Percentiles rank a stretch among this genome's conserved stretches.
These are phyloP conservation scores for Beta macrorhiza DNA, from an alignment of 179 eudicot species.

Conservation along the genomic window DNA sequence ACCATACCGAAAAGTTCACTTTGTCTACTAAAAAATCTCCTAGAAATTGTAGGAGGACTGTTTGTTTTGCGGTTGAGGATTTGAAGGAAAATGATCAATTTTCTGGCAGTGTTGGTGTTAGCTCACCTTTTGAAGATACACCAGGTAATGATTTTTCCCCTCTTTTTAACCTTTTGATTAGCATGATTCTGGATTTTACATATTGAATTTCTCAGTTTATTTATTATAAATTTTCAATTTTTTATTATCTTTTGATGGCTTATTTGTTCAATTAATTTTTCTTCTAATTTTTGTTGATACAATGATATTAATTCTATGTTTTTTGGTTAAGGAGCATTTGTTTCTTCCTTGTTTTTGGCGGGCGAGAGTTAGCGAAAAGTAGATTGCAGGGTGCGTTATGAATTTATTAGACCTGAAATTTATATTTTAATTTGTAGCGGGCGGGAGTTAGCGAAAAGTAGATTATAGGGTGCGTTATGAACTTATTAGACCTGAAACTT, in stretches of 20 bases:
- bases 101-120: slow-evolving; percentile 33
- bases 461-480: too few relatives aligned
- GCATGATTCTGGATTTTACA: background rate
- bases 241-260: background rate
- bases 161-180: background rate
- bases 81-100: slow-evolving; percentile 36
- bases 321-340: background rate
- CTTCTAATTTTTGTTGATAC: background rate
- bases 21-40: slow-evolving; percentile 23
- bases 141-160: slow-evolving; percentile 37
- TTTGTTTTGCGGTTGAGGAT: slow-evolving; percentile 68
- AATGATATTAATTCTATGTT: background rate
- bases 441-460: too few relatives aligned
- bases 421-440: too few relatives aligned
- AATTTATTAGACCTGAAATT: too few relatives aligned
- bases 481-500: too few relatives aligned
- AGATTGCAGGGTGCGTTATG: too few relatives aligned
- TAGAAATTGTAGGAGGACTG: slow-evolving; percentile 33
- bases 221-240: background rate
- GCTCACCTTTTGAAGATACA: slow-evolving; percentile 56
- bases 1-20: slow-evolving; percentile 25
- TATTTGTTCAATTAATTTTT: too few relatives aligned
- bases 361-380: background rate
- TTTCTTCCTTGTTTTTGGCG: background rate
- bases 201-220: background rate